Evolutionary conservation across 148 eudicot species (phyloP).

Genomic region (Camellia lanceoleosa): DNA sequence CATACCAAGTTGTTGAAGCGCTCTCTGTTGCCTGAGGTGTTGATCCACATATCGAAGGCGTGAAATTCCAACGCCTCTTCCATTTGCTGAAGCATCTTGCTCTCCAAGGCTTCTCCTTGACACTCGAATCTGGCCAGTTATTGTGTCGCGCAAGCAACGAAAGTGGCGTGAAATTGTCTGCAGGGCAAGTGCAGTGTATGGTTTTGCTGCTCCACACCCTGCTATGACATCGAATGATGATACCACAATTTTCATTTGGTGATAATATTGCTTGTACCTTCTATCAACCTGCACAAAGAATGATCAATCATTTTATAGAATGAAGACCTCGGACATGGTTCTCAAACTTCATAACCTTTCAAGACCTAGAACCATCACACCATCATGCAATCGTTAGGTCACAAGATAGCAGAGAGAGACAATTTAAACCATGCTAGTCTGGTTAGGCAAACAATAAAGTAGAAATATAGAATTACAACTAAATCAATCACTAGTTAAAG

Average conservation of each 20-base stretch:
- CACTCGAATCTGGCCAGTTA: conserved; percentile 29
- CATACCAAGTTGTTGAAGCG: conserved; percentile 39
- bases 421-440: not conserved
- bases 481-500: not conserved
- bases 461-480: not conserved
- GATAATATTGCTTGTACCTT: conserved; percentile 48
- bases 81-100: conserved; percentile 11
- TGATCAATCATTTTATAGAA: not conserved
- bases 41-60: conserved; percentile 29
- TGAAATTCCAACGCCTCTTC: conserved; percentile 25
- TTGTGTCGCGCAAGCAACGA: conserved; percentile 36
- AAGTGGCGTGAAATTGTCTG: conserved; percentile 45
- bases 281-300: conserved; percentile 33
- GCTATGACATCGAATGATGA: conserved; percentile 37
- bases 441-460: not conserved
- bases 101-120: conserved; percentile 21
- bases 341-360: not conserved
- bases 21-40: conserved; percentile 31
- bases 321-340: not conserved
- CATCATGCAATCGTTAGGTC: not conserved
- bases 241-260: conserved; percentile 38
- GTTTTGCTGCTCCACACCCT: conserved; percentile 37
- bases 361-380: not conserved
- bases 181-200: conserved; percentile 38
- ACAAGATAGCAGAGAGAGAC: not conserved